A percentile compares a stretch with the other conserved stretches of the same genome.
Evolutionary conservation across 192 early-diverging fungal species (phyloP).

Genomic region (Kappamyces sp.): DNA sequence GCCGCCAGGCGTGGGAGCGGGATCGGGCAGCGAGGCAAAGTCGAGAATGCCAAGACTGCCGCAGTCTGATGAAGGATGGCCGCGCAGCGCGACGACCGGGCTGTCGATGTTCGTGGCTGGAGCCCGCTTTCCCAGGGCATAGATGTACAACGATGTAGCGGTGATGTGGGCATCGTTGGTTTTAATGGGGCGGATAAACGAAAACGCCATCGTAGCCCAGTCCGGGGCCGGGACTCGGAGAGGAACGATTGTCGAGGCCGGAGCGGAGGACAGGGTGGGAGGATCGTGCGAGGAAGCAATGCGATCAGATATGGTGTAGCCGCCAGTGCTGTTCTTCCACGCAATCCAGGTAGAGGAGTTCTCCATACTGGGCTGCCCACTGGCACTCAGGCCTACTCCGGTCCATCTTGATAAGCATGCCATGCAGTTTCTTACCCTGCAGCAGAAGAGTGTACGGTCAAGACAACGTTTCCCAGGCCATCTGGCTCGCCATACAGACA

Average conservation of each 20-base stretch:
- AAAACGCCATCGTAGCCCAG: neutral
- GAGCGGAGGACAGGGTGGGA: neutral
- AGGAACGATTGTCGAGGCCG: neutral
- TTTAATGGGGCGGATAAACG: neutral
- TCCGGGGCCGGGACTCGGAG: conserved; percentile 1
- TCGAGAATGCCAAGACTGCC: too few relatives aligned
- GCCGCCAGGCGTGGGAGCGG: too few relatives aligned
- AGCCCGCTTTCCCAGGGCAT: neutral
- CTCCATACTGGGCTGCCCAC: neutral
- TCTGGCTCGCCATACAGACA: conserved; percentile 14
- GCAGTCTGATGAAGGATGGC: too few relatives aligned
- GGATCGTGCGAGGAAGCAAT: neutral
- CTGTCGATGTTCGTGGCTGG: conserved; percentile 11
- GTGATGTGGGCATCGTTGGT: neutral
- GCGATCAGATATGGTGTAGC: neutral
- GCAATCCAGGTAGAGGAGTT: conserved; percentile 7
- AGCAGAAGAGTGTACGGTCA: conserved; percentile 3
- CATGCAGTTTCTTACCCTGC: neutral
- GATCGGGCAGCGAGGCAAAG: too few relatives aligned
- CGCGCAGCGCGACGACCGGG: neutral
- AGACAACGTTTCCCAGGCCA: neutral
- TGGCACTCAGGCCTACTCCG: too few relatives aligned
- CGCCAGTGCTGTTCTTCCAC: conserved; percentile 11
- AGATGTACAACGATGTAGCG: too few relatives aligned
- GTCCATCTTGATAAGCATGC: too few relatives aligned